These are phyloP conservation scores for Dictyophora rubrovolvata DNA, from an alignment of 768 basidiomycete species.

Conservation along the genomic window DNA sequence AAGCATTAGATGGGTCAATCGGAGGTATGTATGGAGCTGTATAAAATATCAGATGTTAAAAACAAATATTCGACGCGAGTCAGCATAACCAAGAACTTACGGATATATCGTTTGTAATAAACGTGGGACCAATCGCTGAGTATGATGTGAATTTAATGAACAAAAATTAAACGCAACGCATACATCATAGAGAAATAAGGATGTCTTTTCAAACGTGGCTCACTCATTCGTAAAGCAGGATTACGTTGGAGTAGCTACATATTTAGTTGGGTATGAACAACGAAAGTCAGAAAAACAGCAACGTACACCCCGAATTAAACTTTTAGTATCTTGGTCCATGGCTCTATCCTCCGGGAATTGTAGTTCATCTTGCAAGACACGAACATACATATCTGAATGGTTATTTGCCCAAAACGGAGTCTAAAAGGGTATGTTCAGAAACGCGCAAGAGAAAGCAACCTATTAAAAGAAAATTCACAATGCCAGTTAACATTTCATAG, in stretches of 20 bases:
- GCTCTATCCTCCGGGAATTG: constrained; percentile 82
- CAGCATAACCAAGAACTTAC: constrained; percentile 33
- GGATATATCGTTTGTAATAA: constrained; percentile 90
- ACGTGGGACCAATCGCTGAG: constrained; percentile 87
- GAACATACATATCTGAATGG: constrained; percentile 90
- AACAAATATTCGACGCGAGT: constrained; percentile 4
- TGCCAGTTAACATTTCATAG: constrained; percentile 93
- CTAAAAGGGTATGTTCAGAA: constrained; percentile 28
- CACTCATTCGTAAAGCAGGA: constrained; percentile 81
- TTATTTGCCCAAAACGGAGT: constrained; percentile 91
- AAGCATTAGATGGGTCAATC: constrained; percentile 83
- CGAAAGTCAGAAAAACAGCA: not conserved
- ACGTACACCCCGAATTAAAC: constrained; percentile 86
- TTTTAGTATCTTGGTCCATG: constrained; percentile 94
- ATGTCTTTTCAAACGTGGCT: constrained; percentile 88
- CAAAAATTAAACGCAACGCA: constrained; percentile 21
- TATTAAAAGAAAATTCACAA: constrained; percentile 45
- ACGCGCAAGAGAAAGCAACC: constrained; percentile 7
- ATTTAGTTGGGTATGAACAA: not conserved
- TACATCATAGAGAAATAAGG: constrained; percentile 94
- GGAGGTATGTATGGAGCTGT: constrained; percentile 87
- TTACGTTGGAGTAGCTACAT: constrained; percentile 82
- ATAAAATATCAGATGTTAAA: constrained; percentile 4
- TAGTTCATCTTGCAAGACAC: constrained; percentile 83
- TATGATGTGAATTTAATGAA: constrained; percentile 12